phyloP scores from a whole-genome alignment of 176 grass and related monocot species.

The Elaeis guineensis region DNA sequence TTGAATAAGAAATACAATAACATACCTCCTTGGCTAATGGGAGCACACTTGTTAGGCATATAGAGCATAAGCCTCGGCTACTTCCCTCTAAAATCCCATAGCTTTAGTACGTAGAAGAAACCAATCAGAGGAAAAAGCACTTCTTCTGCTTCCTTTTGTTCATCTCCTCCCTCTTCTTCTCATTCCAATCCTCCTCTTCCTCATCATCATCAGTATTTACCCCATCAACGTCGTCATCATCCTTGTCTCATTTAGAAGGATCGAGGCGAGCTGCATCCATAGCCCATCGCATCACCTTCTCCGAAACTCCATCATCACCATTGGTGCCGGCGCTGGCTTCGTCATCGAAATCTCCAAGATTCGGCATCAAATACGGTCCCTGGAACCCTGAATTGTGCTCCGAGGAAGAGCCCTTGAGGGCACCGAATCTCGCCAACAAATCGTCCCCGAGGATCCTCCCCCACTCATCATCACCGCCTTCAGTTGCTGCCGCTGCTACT shows the following conservation, averaged over 20 bases:
- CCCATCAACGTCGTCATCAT: neutral
- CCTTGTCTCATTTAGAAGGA: conserved; percentile 6
- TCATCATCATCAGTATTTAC: conserved; percentile 12
- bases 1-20: too few species aligned
- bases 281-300: conserved; percentile 78
- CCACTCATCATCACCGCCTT: neutral
- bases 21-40: too few species aligned
- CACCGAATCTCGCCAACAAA: conserved; percentile 43
- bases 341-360: neutral
- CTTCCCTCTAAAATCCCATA: too few species aligned
- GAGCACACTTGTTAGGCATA: too few species aligned
- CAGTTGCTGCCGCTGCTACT: neutral
- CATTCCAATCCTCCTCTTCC: conserved; percentile 18
- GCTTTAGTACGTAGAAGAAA: too few species aligned
- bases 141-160: conserved; percentile 36
- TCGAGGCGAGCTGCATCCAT: conserved; percentile 58
- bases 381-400: neutral
- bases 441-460: conserved; percentile 29
- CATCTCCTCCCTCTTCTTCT: conserved; percentile 26
- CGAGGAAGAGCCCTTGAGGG: conserved; percentile 36
- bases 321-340: neutral
- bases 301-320: neutral
- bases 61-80: too few species aligned
- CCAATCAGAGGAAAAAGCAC: conserved; percentile 47
- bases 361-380: neutral